Base-by-base conservation (phyloP, 768 basidiomycete species). In the Pisolithus orientalis region DNA sequence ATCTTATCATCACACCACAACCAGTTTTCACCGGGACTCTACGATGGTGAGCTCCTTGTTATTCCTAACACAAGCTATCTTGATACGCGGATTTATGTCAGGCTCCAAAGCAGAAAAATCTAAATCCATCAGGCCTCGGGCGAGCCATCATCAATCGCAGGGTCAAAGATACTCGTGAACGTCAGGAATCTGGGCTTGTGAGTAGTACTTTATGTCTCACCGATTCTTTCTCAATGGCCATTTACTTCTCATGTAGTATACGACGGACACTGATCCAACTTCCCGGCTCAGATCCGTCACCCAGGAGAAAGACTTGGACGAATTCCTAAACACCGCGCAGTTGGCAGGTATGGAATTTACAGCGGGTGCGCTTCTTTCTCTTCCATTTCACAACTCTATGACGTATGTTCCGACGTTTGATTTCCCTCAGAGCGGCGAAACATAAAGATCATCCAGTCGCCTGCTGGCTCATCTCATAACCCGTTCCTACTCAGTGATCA, bases 281-380 rank as follows among this genome's bases (percentile, higher is more conserved):
- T 76, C 75, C 49, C 83, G 84, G 32, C 77, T 99, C 37, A 82
- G 85, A 64, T 97, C 95, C 0, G 84, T 99, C 21, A 99, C 96
- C 0, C 94, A 98, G 70, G 95, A 99, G 71, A 75, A 83, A 51
- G 94, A 97, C 73, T 75, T 99, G 17, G 94, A 97, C 59, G 95
- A 94, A 69, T 99, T 99, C 66, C 70, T 99, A 51, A 94, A 83
- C 63, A 96, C 91, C 11, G 96, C 96, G 9, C 89, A 93, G 61
- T 74, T 99, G 50, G 96, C 96, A 13, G 95, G 88, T 47, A 89
- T 89, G 10, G 92, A 99, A 60, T 99, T 99, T 64, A 90, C 92
- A 16, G 95, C 95, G 34, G 95, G 94, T 95, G 80, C 60, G 25
- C 29, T 14, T 37, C 37, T 37, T 38, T 40, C 17, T 34, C 47